Percentiles rank a stretch among this genome's conserved stretches.
Conservation (phyloP, 805 yeast species). For the Starmerella khaoyaiensis region DNA sequence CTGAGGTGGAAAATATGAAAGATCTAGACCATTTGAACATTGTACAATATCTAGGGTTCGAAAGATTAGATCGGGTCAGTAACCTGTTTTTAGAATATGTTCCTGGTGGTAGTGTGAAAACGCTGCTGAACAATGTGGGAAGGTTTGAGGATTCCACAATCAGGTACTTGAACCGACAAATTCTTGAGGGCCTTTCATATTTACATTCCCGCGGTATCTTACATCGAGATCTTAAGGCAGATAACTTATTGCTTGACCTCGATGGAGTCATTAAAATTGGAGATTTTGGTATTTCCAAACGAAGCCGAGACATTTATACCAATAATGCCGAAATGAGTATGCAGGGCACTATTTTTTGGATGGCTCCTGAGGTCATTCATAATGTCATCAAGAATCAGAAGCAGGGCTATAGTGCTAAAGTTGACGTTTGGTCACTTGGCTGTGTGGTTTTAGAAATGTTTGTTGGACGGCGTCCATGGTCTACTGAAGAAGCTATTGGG, state of each 20-base stretch:
- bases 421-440: conserved; percentile 96
- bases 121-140: conserved; percentile 70
- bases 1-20: conserved; percentile 87
- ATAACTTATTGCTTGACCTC: conserved; percentile 70
- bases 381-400: conserved; percentile 57
- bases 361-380: conserved; percentile 98
- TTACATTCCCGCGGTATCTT: conserved; percentile 75
- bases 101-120: conserved; percentile 94
- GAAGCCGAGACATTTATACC: conserved; percentile 70
- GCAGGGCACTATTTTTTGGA: conserved; percentile 99
- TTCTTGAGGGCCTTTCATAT: conserved; percentile 73
- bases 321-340: conserved; percentile 92
- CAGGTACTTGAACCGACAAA: conserved; percentile 61
- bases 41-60: conserved; percentile 93
- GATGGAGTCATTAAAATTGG: conserved; percentile 93
- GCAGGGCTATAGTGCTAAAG: conserved; percentile 93
- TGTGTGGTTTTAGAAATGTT: conserved; percentile 96
- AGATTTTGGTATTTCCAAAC: conserved; percentile 91
- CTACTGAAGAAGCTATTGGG: conserved; percentile 84
- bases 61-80: conserved; percentile 57
- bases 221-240: conserved; percentile 92
- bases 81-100: conserved; percentile 88
- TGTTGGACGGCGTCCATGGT: conserved; percentile 97
- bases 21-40: conserved; percentile 88
- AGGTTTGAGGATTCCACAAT: conserved; percentile 69